A percentile compares a stretch with the other conserved stretches of the same genome.
Evolutionary conservation across 2,329 filamentous ascomycete genomes (phyloP).

Genomic region (Pseudohalonectria lignicola): DNA sequence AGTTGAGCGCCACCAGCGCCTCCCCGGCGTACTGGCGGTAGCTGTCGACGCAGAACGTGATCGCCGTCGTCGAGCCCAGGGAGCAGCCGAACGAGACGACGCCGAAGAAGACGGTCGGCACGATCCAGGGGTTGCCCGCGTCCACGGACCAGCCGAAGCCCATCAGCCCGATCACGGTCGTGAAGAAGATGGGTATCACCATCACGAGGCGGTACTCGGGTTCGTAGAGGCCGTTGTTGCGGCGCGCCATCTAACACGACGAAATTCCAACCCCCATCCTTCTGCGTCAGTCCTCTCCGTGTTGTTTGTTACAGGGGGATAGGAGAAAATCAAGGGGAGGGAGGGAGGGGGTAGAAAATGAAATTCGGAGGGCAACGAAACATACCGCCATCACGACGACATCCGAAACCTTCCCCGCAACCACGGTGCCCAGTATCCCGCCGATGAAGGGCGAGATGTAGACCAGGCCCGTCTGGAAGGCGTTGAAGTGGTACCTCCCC

Average conservation of each 20-base stretch:
- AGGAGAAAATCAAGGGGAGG: no score
- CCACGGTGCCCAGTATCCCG: constrained; percentile 79
- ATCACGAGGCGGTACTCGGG: constrained; percentile 88
- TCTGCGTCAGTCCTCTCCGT: no score
- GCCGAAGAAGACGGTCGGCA: constrained; percentile 89
- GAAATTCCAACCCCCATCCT: no score
- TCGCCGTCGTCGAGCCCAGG: constrained; percentile 78
- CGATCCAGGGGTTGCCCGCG: constrained; percentile 69
- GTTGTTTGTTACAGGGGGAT: no score
- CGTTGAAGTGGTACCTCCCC: constrained; percentile 66
- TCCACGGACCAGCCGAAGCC: constrained; percentile 91
- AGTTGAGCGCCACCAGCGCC: constrained; percentile 87
- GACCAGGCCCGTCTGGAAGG: constrained; percentile 71
- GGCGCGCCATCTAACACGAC: constrained; percentile 54
- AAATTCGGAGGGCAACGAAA: not conserved
- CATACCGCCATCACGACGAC: constrained; percentile 46
- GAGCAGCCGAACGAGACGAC: constrained; percentile 87
- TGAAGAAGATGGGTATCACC: constrained; percentile 67
- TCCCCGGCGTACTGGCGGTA: constrained; percentile 92
- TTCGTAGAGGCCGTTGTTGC: constrained; percentile 90
- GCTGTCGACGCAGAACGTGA: constrained; percentile 89
- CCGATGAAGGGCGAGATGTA: constrained; percentile 88
- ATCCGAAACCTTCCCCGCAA: constrained; percentile 82
- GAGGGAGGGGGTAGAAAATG: no score
- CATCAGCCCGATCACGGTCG: constrained; percentile 79